Percentiles rank a stretch among this genome's conserved stretches.
These are phyloP conservation scores for Kwoniella sp. DNA, from an alignment of 768 basidiomycete species.

Conservation along the genomic window DNA sequence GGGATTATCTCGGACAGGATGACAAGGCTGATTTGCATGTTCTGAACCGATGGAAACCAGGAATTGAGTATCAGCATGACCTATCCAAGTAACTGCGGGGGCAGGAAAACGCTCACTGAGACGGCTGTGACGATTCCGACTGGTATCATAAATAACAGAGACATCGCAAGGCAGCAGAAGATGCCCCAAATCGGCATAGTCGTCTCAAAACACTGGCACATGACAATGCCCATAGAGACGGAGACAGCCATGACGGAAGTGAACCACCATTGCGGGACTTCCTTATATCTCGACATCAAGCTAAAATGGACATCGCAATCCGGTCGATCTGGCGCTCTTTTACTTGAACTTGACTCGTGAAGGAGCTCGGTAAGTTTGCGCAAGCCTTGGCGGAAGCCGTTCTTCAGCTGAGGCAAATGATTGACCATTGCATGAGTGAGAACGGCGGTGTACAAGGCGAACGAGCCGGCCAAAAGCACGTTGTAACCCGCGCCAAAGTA, in stretches of 20 bases:
- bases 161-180: slow-evolving; percentile 60
- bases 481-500: slow-evolving; percentile 21
- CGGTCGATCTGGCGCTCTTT: neutral
- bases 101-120: slow-evolving; percentile 46
- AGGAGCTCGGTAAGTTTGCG: neutral
- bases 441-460: slow-evolving; percentile 17
- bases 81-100: too few species aligned
- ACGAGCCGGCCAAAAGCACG: slow-evolving; percentile 7
- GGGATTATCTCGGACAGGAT: slow-evolving; percentile 56
- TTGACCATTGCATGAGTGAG: slow-evolving; percentile 13
- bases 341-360: neutral
- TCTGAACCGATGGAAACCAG: neutral
- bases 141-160: slow-evolving; percentile 63
- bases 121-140: slow-evolving; percentile 79
- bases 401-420: slow-evolving; percentile 12
- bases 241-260: slow-evolving; percentile 60
- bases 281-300: slow-evolving; percentile 60
- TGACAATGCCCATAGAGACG: slow-evolving; percentile 61
- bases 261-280: slow-evolving; percentile 67
- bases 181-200: slow-evolving; percentile 71
- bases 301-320: slow-evolving; percentile 28
- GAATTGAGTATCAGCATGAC: slow-evolving; percentile 1
- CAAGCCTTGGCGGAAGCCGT: slow-evolving; percentile 1
- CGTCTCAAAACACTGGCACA: slow-evolving; percentile 56
- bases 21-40: slow-evolving; percentile 53